These are phyloP conservation scores for Erythrophleum fordii DNA, from an alignment of 306 rosid genomes.

Conservation along the genomic window DNA sequence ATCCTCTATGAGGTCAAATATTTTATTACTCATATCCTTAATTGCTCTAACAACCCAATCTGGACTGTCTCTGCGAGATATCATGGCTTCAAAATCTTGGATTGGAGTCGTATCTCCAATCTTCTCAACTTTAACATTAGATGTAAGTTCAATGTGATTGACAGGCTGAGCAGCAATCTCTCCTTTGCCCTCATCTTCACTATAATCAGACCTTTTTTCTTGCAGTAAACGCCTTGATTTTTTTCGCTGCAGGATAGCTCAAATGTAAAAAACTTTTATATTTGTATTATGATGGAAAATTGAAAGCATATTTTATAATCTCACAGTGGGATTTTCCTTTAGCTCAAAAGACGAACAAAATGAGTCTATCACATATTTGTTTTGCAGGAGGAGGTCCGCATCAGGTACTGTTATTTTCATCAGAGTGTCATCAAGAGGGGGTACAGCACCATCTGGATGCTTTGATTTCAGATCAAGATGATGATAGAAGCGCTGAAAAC, in stretches of 20 bases:
- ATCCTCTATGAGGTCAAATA: conserved; percentile 66
- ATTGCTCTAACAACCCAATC: conserved; percentile 80
- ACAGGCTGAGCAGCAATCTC: conserved; percentile 48
- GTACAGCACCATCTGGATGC: conserved; percentile 72
- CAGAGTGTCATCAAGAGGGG: conserved; percentile 79
- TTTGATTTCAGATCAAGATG: conserved; percentile 78
- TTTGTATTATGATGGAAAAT: neutral
- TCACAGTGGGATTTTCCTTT: conserved; percentile 69
- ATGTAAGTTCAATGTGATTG: conserved; percentile 33
- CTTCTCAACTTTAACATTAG: conserved; percentile 58
- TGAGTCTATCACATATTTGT: conserved; percentile 53
- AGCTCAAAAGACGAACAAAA: conserved; percentile 57
- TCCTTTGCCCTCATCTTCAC: conserved; percentile 49
- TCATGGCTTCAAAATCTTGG: conserved; percentile 87
- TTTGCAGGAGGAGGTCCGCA: conserved; percentile 58
- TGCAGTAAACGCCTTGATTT: conserved; percentile 53
- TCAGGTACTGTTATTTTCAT: conserved; percentile 78
- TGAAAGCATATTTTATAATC: conserved; percentile 10
- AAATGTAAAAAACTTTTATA: conserved; percentile 18
- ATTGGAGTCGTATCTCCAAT: conserved; percentile 70
- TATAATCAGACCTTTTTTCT: conserved; percentile 46
- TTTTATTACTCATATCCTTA: conserved; percentile 64
- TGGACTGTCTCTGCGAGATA: conserved; percentile 74
- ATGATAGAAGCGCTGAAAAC: conserved; percentile 74
- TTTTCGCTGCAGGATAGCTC: conserved; percentile 56